A percentile compares a stretch with the other conserved stretches of the same genome.
Evolutionary conservation across 495 filamentous ascomycete species (phyloP).

Genomic region (Penicillium longicatenatum): DNA sequence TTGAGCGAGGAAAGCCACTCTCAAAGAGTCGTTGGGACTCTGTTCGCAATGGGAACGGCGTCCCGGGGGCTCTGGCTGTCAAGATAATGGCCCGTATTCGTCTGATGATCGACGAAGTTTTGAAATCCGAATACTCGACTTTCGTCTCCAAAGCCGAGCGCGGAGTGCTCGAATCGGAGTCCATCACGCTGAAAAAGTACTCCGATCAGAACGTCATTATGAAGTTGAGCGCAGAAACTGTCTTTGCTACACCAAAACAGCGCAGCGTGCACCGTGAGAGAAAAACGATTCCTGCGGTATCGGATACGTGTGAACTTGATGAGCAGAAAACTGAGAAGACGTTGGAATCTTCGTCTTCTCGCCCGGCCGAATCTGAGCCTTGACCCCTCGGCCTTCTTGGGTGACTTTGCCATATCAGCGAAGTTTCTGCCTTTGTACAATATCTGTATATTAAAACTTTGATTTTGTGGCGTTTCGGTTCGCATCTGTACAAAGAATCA

Average conservation of each 20-base stretch:
- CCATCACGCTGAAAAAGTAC: constrained; percentile 34
- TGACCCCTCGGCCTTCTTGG: background rate
- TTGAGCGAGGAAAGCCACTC: constrained; percentile 16
- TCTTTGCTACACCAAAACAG: constrained; percentile 27
- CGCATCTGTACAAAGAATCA: constrained; percentile 15
- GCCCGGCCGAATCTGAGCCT: background rate
- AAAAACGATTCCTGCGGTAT: background rate
- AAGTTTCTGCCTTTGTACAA: constrained; percentile 17
- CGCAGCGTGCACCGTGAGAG: constrained; percentile 2
- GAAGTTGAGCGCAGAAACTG: background rate
- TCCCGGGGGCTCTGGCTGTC: constrained; percentile 21
- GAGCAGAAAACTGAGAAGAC: background rate
- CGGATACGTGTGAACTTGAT: background rate
- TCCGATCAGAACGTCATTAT: constrained; percentile 19
- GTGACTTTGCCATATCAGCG: background rate
- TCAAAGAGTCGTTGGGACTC: constrained; percentile 13
- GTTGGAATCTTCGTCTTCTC: background rate
- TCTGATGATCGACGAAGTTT: constrained; percentile 31
- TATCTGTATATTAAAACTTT: constrained; percentile 24
- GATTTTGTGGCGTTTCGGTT: constrained; percentile 11
- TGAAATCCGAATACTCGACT: constrained; percentile 27
- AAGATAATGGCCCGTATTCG: constrained; percentile 30
- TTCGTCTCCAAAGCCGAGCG: constrained; percentile 32
- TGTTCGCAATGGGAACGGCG: constrained; percentile 1
- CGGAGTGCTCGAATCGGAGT: constrained; percentile 23